These are phyloP conservation scores for Diaporthe eres DNA, from an alignment of 2,329 filamentous ascomycete genomes.

Conservation along the genomic window DNA sequence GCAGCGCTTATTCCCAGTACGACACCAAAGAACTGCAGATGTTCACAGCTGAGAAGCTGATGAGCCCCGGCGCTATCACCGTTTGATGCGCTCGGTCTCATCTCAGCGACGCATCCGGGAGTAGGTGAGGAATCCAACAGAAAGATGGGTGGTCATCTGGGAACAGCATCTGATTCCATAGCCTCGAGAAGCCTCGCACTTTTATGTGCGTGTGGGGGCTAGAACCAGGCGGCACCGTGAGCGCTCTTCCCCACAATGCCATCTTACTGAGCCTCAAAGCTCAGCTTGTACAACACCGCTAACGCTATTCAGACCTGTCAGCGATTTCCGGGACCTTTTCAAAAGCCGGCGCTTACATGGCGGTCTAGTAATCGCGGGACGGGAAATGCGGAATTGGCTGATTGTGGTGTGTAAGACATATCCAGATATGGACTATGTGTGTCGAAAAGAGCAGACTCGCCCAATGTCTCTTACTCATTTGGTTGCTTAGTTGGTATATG, in stretches of 20 bases:
- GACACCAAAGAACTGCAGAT: background rate
- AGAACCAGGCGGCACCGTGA: background rate
- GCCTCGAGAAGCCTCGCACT: too few relatives aligned
- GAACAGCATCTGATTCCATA: background rate
- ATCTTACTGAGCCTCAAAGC: background rate
- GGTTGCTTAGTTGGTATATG: background rate
- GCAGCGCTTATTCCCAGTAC: background rate
- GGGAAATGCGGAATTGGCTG: background rate
- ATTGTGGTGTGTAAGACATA: constrained; percentile 5
- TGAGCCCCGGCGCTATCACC: background rate
- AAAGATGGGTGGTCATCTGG: background rate
- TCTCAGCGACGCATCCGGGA: background rate
- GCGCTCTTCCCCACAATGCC: background rate
- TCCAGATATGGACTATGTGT: background rate
- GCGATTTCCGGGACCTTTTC: background rate
- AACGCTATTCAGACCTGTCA: background rate
- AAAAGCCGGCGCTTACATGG: background rate
- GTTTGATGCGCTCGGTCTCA: background rate
- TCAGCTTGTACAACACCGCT: background rate
- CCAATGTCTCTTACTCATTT: background rate
- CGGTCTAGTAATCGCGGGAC: background rate
- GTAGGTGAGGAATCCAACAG: background rate
- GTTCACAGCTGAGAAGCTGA: background rate
- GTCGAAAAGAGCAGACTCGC: background rate
- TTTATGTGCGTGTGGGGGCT: background rate